Percentiles rank a stretch among this genome's conserved stretches.
These are phyloP conservation scores for Ustilago curta DNA, from an alignment of 1,284 basidiomycete genomes.

Conservation along the genomic window DNA sequence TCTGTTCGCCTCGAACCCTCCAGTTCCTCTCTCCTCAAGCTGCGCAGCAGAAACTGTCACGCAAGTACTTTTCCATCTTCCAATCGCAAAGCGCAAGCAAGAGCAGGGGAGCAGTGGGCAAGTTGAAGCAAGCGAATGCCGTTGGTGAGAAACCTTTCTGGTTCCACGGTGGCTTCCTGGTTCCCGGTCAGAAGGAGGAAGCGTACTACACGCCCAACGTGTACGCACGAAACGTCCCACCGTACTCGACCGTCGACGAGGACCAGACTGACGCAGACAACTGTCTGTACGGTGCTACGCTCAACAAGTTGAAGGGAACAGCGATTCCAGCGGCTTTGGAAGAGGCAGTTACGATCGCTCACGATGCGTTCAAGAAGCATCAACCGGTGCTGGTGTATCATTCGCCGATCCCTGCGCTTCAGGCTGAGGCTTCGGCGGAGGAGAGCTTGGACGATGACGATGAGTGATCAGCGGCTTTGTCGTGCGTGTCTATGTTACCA, in stretches of 20 bases:
- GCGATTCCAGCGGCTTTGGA: constrained; percentile 15
- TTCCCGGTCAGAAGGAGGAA: constrained; percentile 17
- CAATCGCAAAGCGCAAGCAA: constrained; percentile 1
- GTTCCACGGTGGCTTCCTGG: constrained; percentile 37
- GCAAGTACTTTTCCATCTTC: constrained; percentile 31
- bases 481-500: background rate
- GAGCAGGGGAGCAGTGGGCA: constrained; percentile 6
- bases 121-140: constrained; percentile 16
- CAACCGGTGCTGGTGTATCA: constrained; percentile 18
- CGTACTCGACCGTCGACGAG: constrained; percentile 28
- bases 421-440: background rate
- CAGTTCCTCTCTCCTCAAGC: constrained; percentile 42
- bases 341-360: constrained; percentile 27
- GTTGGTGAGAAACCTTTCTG: constrained; percentile 41
- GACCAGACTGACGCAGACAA: constrained; percentile 15
- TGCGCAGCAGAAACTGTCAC: constrained; percentile 27
- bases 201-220: constrained; percentile 46
- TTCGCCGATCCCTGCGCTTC: constrained; percentile 16
- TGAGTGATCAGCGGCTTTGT: background rate
- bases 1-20: constrained; percentile 39
- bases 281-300: constrained; percentile 38
- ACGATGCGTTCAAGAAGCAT: constrained; percentile 26
- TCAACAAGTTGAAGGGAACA: constrained; percentile 40
- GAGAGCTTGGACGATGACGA: constrained; percentile 5
- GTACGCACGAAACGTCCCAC: constrained; percentile 31